Base-by-base conservation (phyloP, 1,284 basidiomycete species). In the Cutaneotrichosporon sp. region DNA sequence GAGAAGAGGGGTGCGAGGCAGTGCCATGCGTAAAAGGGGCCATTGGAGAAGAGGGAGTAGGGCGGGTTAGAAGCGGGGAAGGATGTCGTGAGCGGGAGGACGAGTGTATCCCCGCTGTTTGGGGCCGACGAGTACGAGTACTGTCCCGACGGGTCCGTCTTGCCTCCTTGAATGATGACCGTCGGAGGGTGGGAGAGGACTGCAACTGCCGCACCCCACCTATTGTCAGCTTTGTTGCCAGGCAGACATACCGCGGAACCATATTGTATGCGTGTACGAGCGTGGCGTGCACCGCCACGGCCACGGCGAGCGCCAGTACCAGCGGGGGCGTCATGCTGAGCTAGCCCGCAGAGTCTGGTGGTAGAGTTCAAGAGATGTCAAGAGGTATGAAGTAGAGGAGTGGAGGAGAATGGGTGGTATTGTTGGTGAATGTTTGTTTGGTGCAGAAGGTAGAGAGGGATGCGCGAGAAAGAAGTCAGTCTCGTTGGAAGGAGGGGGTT, bases 121-220 rank as follows among this genome's bases (percentile, higher is more conserved):
- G 89, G 89, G 18, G 90, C 90, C 30, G 87, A 85, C 38, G 84
- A 85, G 78, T 93, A 94, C 2, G 87, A 86, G 73, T 84, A 90
- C 10, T 83, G 75, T 72, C 88, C 88, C 76, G 80, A 86, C 21
- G 84, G 82, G 76, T 92, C 90, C 31, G 86, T 87, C 73, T 90
- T 88, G 62, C 91, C 91, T 32, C 91, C 91, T 64, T 90, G 87
- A 49, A 92, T 80, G 75, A 87, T 86, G 47, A 93, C 81, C 8
- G 84, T 82, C 64, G 86, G 84, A 0, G 75, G 72, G 2, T 73
- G 71, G 68, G 86, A 83, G 26, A 90, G 79, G 53, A 88, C 74
- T 26, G 86, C 84, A 1, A 82, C 80, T 11, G 90, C 89, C 68
- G 91, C 90, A 42, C 88, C 91, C 91, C 91, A 94, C 83, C 91